phyloP scores from a whole-genome alignment of 2,329 filamentous ascomycete species.

The Leptographium galeiforme region DNA sequence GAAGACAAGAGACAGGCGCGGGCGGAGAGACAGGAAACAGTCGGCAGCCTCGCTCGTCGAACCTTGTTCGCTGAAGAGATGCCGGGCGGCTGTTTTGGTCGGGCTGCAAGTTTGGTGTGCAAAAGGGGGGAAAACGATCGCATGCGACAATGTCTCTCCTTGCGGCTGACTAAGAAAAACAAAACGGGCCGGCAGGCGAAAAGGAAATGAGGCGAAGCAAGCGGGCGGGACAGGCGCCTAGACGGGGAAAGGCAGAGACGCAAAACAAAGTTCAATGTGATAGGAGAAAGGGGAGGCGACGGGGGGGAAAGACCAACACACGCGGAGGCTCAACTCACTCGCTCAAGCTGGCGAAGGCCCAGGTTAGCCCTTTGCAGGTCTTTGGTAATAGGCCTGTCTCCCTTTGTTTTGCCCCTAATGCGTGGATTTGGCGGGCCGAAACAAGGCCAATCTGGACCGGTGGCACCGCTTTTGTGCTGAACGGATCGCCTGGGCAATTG shows the following conservation, averaged over 20 bases:
- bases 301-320: background rate
- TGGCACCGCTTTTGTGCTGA: background rate
- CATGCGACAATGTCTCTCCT: background rate
- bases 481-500: background rate
- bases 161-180: background rate
- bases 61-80: background rate
- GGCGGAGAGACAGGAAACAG: background rate
- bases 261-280: background rate
- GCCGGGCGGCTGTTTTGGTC: background rate
- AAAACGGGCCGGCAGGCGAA: background rate
- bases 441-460: slow-evolving; percentile 3
- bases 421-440: slow-evolving; percentile 8
- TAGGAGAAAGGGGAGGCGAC: background rate
- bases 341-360: background rate
- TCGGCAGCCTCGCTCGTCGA: background rate
- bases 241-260: background rate
- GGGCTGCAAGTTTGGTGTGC: background rate
- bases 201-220: background rate
- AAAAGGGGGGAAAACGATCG: background rate
- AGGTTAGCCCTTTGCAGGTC: background rate
- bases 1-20: background rate
- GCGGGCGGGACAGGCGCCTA: background rate
- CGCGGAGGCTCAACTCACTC: background rate
- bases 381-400: background rate
- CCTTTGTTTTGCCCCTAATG: slow-evolving; percentile 3